These are phyloP conservation scores for Diophrys appendiculata DNA, from an alignment of 73 alveolate genomes.

Conservation along the genomic window DNA sequence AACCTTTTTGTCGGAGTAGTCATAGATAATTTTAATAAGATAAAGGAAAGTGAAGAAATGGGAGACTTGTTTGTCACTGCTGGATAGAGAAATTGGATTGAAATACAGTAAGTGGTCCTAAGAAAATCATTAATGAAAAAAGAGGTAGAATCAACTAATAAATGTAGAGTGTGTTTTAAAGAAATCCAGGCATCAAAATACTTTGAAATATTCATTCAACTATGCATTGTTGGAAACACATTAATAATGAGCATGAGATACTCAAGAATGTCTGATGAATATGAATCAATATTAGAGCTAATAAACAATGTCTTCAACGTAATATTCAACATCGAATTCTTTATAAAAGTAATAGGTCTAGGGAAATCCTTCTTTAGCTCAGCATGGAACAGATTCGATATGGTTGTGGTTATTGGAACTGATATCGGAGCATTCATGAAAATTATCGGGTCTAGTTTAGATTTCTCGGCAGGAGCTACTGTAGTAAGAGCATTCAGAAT, in stretches of 20 bases:
- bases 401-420: conserved; percentile 8
- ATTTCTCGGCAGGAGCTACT: conserved; percentile 18
- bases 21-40: conserved; percentile 51
- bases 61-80: conserved; percentile 30
- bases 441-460: not conserved
- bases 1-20: conserved; percentile 56
- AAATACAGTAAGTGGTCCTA: conserved; percentile 29
- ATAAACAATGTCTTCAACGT: conserved; percentile 25
- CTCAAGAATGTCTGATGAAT: conserved; percentile 11
- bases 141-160: conserved; percentile 3
- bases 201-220: not conserved
- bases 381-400: conserved; percentile 36
- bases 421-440: conserved; percentile 2
- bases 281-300: not conserved
- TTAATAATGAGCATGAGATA: conserved; percentile 31
- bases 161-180: not conserved
- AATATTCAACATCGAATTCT: conserved; percentile 32
- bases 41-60: conserved; percentile 36
- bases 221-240: conserved; percentile 31
- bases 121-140: conserved; percentile 3
- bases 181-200: not conserved
- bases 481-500: conserved; percentile 53
- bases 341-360: conserved; percentile 27
- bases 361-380: conserved; percentile 25
- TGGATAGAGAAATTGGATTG: conserved; percentile 47